Evolutionary conservation across 441 rosid genomes (phyloP).

Genomic region (Omphalea diandra): DNA sequence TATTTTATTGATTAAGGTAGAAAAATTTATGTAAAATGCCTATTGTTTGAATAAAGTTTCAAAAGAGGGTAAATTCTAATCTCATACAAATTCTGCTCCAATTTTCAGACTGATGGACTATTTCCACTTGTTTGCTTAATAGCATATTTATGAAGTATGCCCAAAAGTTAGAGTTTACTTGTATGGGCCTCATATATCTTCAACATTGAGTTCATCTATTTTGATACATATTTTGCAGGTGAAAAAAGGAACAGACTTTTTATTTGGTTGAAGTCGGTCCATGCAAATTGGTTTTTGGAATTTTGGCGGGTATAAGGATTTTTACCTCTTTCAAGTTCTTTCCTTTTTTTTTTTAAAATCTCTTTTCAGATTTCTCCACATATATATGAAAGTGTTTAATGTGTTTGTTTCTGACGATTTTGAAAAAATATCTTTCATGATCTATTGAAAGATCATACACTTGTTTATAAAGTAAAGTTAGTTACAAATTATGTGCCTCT

Average conservation of each 20-base stretch:
- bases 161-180: too few relatives aligned
- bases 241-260: too few relatives aligned
- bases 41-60: not conserved
- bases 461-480: too few relatives aligned
- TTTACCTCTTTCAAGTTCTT: not conserved
- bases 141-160: too few relatives aligned
- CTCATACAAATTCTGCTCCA: not conserved
- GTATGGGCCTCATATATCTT: too few relatives aligned
- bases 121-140: too few relatives aligned
- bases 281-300: not conserved
- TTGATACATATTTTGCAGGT: too few relatives aligned
- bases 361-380: too few relatives aligned
- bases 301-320: not conserved
- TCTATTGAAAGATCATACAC: too few relatives aligned
- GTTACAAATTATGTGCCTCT: too few relatives aligned
- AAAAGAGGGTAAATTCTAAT: not conserved
- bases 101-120: not conserved
- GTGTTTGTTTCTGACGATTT: not conserved
- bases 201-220: too few relatives aligned
- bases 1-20: not conserved
- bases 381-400: not conserved
- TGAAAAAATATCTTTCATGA: too few relatives aligned
- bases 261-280: not conserved
- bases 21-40: not conserved
- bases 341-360: not conserved